Conservation (phyloP, 2,329 filamentous ascomycete genomes). For the Colletotrichum lini region DNA sequence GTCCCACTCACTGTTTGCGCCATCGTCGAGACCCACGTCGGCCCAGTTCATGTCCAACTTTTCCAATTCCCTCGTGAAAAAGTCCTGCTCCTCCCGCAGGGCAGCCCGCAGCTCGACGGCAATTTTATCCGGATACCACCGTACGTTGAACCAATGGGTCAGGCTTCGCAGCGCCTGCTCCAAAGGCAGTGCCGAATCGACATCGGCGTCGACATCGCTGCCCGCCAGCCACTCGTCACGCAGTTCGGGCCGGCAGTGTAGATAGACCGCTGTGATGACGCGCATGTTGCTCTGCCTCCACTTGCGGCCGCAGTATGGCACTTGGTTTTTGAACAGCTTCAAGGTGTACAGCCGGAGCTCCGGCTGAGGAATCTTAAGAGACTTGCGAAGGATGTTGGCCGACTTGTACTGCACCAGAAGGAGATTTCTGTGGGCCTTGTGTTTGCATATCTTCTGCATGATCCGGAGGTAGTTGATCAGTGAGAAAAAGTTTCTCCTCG, state of each 20-base stretch:
- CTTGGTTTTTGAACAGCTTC: conserved; percentile 98
- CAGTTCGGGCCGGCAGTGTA: conserved; percentile 92
- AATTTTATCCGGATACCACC: conserved; percentile 85
- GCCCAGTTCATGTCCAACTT: conserved; percentile 73
- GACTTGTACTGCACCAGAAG: conserved; percentile 97
- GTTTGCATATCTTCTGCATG: conserved; percentile 97
- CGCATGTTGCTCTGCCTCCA: conserved; percentile 99
- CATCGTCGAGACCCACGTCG: conserved; percentile 55
- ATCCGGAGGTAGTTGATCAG: conserved; percentile 95
- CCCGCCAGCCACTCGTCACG: conserved; percentile 96
- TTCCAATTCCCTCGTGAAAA: conserved; percentile 84
- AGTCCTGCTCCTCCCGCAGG: conserved; percentile 81
- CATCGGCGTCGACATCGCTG: conserved; percentile 91
- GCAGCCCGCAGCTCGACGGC: conserved; percentile 69
- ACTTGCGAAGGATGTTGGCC: conserved; percentile 90
- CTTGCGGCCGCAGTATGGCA: conserved; percentile 97
- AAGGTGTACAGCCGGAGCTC: conserved; percentile 92
- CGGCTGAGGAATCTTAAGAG: conserved; percentile 90
- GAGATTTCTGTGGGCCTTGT: conserved; percentile 94
- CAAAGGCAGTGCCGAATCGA: conserved; percentile 91
- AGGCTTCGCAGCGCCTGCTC: conserved; percentile 91
- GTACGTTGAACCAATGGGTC: conserved; percentile 95
- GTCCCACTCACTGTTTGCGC: conserved; percentile 47
- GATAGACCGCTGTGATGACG: conserved; percentile 96
- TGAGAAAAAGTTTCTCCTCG: conserved; percentile 94